A percentile compares a stretch with the other conserved stretches of the same genome.
Evolutionary conservation across 2,329 filamentous ascomycete species (phyloP).

Genomic region (Calonectria multiphialidica): DNA sequence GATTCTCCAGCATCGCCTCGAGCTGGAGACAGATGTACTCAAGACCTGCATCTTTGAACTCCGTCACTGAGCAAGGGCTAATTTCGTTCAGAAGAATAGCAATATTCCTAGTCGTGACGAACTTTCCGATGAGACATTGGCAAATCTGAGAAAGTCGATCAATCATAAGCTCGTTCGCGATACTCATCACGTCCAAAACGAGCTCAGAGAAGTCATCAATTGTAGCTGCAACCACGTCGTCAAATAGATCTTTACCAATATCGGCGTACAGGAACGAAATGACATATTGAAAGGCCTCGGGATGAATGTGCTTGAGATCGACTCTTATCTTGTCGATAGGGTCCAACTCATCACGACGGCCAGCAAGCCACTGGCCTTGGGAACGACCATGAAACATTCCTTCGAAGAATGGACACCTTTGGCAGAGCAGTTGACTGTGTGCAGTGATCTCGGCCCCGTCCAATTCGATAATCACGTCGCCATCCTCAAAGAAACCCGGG

Average conservation of each 20-base stretch:
- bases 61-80: constrained; percentile 82
- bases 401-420: constrained; percentile 92
- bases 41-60: constrained; percentile 89
- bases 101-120: constrained; percentile 89
- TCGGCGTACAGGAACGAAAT: constrained; percentile 88
- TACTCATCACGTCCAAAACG: constrained; percentile 90
- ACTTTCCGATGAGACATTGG: constrained; percentile 84
- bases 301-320: constrained; percentile 85
- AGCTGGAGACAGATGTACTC: constrained; percentile 94
- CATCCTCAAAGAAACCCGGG: constrained; percentile 79
- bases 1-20: constrained; percentile 92
- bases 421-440: constrained; percentile 84
- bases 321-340: constrained; percentile 69
- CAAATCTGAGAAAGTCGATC: constrained; percentile 91
- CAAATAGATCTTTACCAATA: constrained; percentile 82
- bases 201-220: constrained; percentile 89
- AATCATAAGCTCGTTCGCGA: constrained; percentile 95
- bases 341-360: constrained; percentile 65
- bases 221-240: constrained; percentile 76
- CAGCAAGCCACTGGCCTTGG: constrained; percentile 84
- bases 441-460: constrained; percentile 78
- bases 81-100: constrained; percentile 88
- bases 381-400: constrained; percentile 92
- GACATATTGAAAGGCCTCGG: constrained; percentile 81
- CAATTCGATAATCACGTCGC: constrained; percentile 84